Base-by-base conservation (phyloP, 306 rosid genomes). In the Benincasa hispida region DNA sequence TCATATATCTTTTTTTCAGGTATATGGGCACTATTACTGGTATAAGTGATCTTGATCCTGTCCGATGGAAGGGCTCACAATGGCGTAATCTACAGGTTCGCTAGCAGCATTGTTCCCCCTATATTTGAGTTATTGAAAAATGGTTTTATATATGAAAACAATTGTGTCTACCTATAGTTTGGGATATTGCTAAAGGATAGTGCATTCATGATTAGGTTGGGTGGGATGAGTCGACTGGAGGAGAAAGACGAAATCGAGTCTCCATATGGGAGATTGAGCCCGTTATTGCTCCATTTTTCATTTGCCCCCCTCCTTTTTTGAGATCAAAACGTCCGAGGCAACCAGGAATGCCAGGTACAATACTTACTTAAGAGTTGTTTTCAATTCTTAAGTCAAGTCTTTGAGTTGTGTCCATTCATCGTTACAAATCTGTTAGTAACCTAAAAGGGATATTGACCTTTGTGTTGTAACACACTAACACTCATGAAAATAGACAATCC, bases 261-360 rank as follows among this genome's bases (percentile, higher is more conserved):
- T 94, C 99, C 19, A 76, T 94, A 39, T 94, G 99, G 99, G 99
- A 94, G 86, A 90, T 94, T 28, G 99, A 94, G 84, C 99, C 99
- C 0, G 99, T 92, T 65, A 90, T 94, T 72, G 96, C 99, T 83
- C 97, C 98, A 62, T 94, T 94, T 88, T 94, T 89, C 87, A 88
- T 94, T 57, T 94, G 96, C 13, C 97, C 99, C 2, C 95, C 99
- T 76, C 93, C 98, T 7, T 94, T 90, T 82, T 84, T 92, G 76
- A 86, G 98, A 82, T 85, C 99, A 14, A 94, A 90, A 82, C 88
- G 91, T 48, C 93, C 96, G 25, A 88, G 96, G 84, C 96, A 90
- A 84, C 93, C 89, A 0, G 99, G 98, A 86, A 83, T 92, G 96
- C 96, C 93, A 74, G 98, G 99, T 92, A 87, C 58, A 59, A 41